Evolutionary conservation across 768 basidiomycete genomes (phyloP).

Genomic region (Xanthoconium stramineum): DNA sequence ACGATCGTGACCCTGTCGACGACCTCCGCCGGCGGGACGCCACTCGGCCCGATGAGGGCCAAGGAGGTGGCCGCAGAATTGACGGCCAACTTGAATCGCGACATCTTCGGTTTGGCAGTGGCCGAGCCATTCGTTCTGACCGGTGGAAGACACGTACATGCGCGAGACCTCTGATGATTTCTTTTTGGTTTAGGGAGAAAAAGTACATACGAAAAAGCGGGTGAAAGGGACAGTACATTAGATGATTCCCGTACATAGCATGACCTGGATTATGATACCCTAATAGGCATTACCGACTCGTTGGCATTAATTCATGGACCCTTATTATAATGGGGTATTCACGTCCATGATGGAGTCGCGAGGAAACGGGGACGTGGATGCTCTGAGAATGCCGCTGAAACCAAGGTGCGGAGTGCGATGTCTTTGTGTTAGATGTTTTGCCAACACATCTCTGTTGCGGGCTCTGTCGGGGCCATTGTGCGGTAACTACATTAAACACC

Average conservation of each 20-base stretch:
- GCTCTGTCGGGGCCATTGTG: too few species aligned
- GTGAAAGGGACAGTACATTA: slow-evolving; percentile 42
- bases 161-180: slow-evolving; percentile 3
- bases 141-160: neutral
- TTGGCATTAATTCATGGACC: too few species aligned
- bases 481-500: too few species aligned
- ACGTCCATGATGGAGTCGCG: too few species aligned
- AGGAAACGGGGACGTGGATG: too few species aligned
- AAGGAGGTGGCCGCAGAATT: slow-evolving; percentile 58
- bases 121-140: neutral
- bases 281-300: neutral
- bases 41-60: slow-evolving; percentile 59
- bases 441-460: too few species aligned
- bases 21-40: slow-evolving; percentile 15
- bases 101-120: neutral
- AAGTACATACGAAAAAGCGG: neutral
- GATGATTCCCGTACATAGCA: neutral
- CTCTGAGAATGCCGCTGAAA: too few species aligned
- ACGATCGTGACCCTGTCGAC: slow-evolving; percentile 22
- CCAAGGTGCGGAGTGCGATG: too few species aligned
- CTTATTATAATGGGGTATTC: too few species aligned
- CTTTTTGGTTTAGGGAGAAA: neutral
- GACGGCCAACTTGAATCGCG: neutral
- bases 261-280: neutral
- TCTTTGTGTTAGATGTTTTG: too few species aligned